Conservation (phyloP, 2,329 filamentous ascomycete species). For the Microcera coccophila region DNA sequence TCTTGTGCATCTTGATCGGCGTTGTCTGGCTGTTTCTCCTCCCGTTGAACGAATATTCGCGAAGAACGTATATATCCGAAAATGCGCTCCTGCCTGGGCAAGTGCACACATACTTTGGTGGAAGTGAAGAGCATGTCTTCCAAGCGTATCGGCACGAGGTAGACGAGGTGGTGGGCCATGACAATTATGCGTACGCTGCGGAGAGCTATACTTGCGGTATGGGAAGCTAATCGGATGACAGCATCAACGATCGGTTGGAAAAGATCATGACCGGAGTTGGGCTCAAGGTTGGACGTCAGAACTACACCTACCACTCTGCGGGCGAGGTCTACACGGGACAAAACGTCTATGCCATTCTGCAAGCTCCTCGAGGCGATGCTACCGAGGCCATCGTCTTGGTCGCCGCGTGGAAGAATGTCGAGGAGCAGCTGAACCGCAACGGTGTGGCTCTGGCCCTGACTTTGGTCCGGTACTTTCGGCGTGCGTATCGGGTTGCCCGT, state of each 20-base stretch:
- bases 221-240: conserved; percentile 22
- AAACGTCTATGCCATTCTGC: conserved; percentile 90
- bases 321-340: conserved; percentile 72
- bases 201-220: neutral
- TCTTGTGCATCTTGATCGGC: conserved; percentile 78
- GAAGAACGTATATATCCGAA: conserved; percentile 92
- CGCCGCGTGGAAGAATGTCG: conserved; percentile 80
- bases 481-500: conserved; percentile 36
- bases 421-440: conserved; percentile 75
- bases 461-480: conserved; percentile 89
- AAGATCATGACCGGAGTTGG: conserved; percentile 73
- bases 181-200: conserved; percentile 49
- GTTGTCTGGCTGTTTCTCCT: conserved; percentile 86
- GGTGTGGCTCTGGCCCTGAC: conserved; percentile 84
- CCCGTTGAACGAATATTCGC: conserved; percentile 85
- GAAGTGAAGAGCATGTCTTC: conserved; percentile 93
- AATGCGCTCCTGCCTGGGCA: conserved; percentile 94
- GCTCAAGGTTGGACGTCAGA: conserved; percentile 82
- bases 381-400: conserved; percentile 95
- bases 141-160: conserved; percentile 85
- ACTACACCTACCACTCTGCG: conserved; percentile 78
- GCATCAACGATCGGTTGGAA: conserved; percentile 67
- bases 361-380: conserved; percentile 90
- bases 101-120: conserved; percentile 95
- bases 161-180: conserved; percentile 53